A percentile compares a stretch with the other conserved stretches of the same genome.
Evolutionary conservation across 2,329 filamentous ascomycete genomes (phyloP).

Genomic region (Diaporthe citriasiana): DNA sequence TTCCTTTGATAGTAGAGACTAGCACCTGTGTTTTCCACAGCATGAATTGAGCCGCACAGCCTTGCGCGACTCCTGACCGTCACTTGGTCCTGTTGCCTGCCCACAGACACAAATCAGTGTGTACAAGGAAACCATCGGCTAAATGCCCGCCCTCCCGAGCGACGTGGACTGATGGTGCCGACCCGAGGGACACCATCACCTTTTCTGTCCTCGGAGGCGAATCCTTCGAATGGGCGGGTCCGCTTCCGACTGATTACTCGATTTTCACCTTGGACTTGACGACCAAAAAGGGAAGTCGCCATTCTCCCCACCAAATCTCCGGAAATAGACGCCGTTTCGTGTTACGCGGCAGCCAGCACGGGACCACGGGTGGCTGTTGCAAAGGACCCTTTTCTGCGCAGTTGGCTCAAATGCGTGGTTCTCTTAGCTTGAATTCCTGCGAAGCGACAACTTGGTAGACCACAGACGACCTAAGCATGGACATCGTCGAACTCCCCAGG

Average conservation of each 20-base stretch:
- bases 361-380: background rate
- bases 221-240: background rate
- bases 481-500: conserved; percentile 65
- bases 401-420: background rate
- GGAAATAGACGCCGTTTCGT: background rate
- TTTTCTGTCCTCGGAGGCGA: background rate
- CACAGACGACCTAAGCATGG: conserved; percentile 44
- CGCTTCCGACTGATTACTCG: background rate
- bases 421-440: background rate
- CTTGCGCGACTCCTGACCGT: background rate
- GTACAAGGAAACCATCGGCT: background rate
- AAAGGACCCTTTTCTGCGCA: background rate
- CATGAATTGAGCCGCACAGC: background rate
- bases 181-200: background rate
- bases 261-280: background rate
- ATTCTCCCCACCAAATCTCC: background rate
- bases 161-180: conserved; percentile 10
- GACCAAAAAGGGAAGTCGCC: background rate
- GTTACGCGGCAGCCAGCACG: background rate
- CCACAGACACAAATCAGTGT: background rate
- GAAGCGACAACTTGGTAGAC: background rate
- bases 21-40: background rate
- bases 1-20: background rate
- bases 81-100: background rate
- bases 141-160: conserved; percentile 17